Evolutionary conservation across 116 monocot species (phyloP).

Genomic region (Dioscorea cayenensis): DNA sequence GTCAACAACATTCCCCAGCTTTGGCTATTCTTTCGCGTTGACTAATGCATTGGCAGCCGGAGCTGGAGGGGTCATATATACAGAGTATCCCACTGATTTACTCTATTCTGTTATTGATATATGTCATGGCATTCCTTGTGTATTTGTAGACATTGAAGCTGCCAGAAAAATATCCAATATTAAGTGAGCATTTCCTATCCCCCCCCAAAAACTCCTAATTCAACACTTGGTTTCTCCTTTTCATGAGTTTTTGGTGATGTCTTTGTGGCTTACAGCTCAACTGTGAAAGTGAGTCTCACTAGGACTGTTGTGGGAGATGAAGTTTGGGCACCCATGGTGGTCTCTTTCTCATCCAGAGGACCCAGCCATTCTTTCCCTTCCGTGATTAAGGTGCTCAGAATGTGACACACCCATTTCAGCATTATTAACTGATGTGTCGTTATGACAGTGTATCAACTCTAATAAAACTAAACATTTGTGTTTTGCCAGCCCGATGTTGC

Average conservation of each 20-base stretch:
- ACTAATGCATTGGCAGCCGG: conserved; percentile 3
- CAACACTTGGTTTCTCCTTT: too few species aligned
- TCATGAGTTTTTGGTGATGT: background rate
- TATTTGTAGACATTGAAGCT: conserved; percentile 22
- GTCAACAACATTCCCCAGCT: background rate
- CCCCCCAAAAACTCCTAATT: too few species aligned
- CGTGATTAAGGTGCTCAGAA: conserved; percentile 30
- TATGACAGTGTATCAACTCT: background rate
- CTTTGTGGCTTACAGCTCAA: background rate
- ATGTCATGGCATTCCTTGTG: background rate
- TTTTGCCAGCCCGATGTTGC: conserved; percentile 54
- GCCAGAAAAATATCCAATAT: background rate
- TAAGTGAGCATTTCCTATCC: too few species aligned
- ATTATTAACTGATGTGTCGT: background rate
- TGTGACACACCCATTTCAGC: background rate
- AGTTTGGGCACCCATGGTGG: conserved; percentile 32
- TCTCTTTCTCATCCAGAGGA: conserved; percentile 49
- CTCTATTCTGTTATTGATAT: background rate
- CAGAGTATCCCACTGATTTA: conserved; percentile 13
- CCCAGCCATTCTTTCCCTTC: conserved; percentile 18
- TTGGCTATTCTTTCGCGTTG: background rate
- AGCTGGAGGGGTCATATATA: conserved; percentile 25
- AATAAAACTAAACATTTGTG: background rate
- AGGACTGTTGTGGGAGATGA: conserved; percentile 18
- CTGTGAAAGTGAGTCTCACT: conserved; percentile 23